Base-by-base conservation (phyloP, 495 filamentous ascomycete genomes). In the Penicillium ucsense region DNA sequence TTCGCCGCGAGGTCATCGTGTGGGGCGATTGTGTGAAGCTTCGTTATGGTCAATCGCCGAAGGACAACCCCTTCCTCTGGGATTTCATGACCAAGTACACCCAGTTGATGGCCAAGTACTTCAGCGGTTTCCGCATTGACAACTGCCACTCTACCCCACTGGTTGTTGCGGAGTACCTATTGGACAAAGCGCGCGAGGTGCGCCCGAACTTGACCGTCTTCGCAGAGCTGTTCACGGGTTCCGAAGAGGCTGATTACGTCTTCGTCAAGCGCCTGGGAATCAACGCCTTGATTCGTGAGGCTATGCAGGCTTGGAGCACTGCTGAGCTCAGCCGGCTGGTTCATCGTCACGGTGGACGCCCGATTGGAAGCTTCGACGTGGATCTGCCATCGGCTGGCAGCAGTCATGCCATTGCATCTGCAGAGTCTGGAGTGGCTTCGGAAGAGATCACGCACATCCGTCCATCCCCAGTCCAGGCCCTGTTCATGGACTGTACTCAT, bases 401-500 rank as follows among this genome's bases (percentile, higher is more conserved):
- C 41, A 56, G 59, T 32, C 65, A 69, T 29, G 62, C 65, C 4
- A 71, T 75, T 51, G 59, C 64, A 5, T 66, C 65, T 31, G 57
- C 61, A 0, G 61, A 59, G 30, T 59, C 53, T 49, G 76, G 78
- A 32, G 57, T 59, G 12, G 54, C 56, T 3, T 61, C 70, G 31
- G 83, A 89, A 58, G 73, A 79, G 29, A 75, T 90, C 37, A 83
- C 81, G 38, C 80, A 73, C 43, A 88, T 96, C 61, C 85, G 83
- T 34, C 79, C 82, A 27, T 84, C 80, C 8, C 87, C 89, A 0
- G 86, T 95, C 0, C 89, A 95, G 42, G 94, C 92, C 3, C 71
- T 99, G 2, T 97, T 99, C 65, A 95, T 95, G 88, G 94, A 99
- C 59, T 99, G 94, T 62, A 99, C 94, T 2, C 94, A 99, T 63